These are phyloP conservation scores for Chamaenerion angustifolium DNA, from an alignment of 345 rosid species.

Conservation along the genomic window DNA sequence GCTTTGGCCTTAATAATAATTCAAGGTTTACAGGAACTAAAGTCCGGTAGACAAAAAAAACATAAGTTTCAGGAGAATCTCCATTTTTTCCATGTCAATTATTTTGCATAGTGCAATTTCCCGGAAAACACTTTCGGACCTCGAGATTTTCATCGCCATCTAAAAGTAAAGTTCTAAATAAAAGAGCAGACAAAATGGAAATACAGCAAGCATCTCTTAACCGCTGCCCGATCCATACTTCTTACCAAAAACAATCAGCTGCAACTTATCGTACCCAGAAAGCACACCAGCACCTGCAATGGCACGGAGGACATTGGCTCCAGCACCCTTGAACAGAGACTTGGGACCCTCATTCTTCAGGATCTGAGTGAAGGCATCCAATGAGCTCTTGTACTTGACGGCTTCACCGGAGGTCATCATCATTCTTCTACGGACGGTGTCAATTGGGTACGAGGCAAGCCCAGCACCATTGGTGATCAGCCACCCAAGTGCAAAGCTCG, in stretches of 20 bases:
- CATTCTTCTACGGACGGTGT: conserved; percentile 38
- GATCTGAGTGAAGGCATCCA: conserved; percentile 23
- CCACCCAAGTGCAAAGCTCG: conserved; percentile 29
- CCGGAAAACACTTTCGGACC: conserved; percentile 2
- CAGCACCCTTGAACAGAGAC: conserved; percentile 35
- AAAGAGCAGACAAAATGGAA: neutral
- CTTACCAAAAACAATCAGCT: conserved; percentile 25
- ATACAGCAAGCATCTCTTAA: neutral
- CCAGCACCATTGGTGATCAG: conserved; percentile 27
- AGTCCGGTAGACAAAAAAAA: neutral
- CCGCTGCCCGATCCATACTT: conserved; percentile 23
- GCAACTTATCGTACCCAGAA: conserved; percentile 27
- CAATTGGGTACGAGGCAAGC: conserved; percentile 27
- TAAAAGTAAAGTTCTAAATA: neutral
- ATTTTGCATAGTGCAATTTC: conserved; percentile 3
- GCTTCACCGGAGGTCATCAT: conserved; percentile 37
- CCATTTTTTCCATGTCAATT: conserved; percentile 8
- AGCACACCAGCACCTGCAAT: conserved; percentile 33
- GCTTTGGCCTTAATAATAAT: neutral
- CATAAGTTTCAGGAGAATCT: conserved; percentile 3
- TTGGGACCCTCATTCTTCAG: conserved; percentile 26
- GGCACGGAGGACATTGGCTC: conserved; percentile 29
- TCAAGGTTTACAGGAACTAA: conserved; percentile 3
- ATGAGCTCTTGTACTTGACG: conserved; percentile 25
- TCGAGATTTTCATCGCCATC: conserved; percentile 12